Evolutionary conservation across 768 basidiomycete genomes (phyloP).

Genomic region (Trametes maxima): DNA sequence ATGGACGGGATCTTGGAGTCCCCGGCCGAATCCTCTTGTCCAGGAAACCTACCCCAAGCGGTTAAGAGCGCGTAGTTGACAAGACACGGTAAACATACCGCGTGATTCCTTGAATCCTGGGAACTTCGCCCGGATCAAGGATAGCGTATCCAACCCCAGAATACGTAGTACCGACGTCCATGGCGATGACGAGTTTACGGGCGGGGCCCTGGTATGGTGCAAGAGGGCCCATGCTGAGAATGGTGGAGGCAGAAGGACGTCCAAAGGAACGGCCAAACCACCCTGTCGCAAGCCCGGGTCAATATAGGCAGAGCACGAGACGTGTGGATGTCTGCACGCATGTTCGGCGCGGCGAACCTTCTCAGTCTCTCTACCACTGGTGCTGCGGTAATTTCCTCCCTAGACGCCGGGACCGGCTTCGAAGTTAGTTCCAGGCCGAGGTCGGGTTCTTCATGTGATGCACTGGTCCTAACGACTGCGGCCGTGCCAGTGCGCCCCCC

Average conservation of each 20-base stretch:
- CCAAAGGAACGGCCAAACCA: not conserved
- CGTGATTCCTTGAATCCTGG: constrained; percentile 49
- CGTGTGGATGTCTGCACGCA: too few relatives aligned
- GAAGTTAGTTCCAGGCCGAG: not conserved
- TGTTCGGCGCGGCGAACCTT: too few relatives aligned
- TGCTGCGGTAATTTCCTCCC: constrained; percentile 1
- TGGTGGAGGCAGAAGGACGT: not conserved
- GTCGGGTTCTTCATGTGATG: too few relatives aligned
- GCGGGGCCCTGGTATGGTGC: constrained; percentile 9
- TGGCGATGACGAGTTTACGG: constrained; percentile 49
- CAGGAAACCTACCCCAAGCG: constrained; percentile 38
- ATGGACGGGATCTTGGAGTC: constrained; percentile 53
- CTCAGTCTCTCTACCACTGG: not conserved
- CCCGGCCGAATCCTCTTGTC: constrained; percentile 41
- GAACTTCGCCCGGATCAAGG: constrained; percentile 39
- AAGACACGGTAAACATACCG: constrained; percentile 22
- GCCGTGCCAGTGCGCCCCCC: too few relatives aligned
- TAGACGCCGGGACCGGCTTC: not conserved
- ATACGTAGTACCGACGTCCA: constrained; percentile 56
- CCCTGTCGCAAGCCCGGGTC: too few relatives aligned
- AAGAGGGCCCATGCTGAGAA: not conserved
- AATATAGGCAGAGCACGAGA: too few relatives aligned
- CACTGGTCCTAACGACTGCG: too few relatives aligned
- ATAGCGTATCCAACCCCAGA: constrained; percentile 51
- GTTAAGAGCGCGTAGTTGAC: not conserved